Base-by-base conservation (phyloP, 805 yeast species). In the Lachancea nothofagi region DNA sequence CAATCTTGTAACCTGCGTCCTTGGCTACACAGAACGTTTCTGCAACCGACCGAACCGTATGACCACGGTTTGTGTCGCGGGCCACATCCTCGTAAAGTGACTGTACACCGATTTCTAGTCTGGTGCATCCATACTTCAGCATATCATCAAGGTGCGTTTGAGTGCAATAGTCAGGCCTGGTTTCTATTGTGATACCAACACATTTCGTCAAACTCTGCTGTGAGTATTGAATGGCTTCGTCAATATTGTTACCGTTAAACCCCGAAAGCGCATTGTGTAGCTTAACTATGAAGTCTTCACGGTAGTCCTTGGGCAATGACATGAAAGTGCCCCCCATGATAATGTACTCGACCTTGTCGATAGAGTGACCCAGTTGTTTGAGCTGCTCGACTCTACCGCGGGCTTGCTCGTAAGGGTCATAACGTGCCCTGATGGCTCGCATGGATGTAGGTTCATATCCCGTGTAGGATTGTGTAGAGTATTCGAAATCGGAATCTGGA, bases 301-400 rank as follows among this genome's bases (percentile, higher is more conserved):
- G 72, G 64, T 93, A 93, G 38, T 83, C 90, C 37, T 77, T 74
- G 13, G 96, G 94, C 44, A 93, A 70, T 2, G 95, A 83, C 98
- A 93, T 93, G 62, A 93, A 93, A 0, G 98, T 93, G 48, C 98
- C 98, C 40, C 98, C 98, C 98, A 93, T 93, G 48, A 93, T 81
- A 47, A 93, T 93, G 59, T 93, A 93, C 62, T 93, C 98, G 10
- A 93, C 98, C 58, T 93, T 93, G 60, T 93, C 98, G 32, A 93
- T 90, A 1, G 95, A 82, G 58, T 93, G 98, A 10, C 98, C 98
- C 44, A 93, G 71, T 62, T 84, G 96, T 50, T 96, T 78, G 47
- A 93, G 72, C 69, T 93, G 98, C 57, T 93, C 98, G 28, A 93
- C 81, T 61, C 98, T 78, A 35, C 98, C 98, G 58, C 98, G 74